Percentiles rank a stretch among this genome's conserved stretches.
Evolutionary conservation across 2,329 filamentous ascomycete species (phyloP).

Genomic region (Lizonia empirigonia): DNA sequence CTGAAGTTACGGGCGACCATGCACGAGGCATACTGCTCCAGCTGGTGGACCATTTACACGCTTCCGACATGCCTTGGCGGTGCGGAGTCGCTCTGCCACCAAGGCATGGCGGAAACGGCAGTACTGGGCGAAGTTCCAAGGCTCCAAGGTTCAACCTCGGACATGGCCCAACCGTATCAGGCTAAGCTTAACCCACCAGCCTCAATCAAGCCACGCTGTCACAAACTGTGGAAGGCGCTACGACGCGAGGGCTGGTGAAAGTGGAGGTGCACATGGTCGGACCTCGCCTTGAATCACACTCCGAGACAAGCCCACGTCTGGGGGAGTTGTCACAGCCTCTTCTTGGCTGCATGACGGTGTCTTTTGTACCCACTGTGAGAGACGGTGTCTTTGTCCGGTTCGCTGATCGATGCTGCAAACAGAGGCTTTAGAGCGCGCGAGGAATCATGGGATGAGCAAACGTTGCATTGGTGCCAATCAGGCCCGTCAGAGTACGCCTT

Average conservation of each 20-base stretch:
- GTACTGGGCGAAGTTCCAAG: no score
- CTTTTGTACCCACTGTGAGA: constrained; percentile 13
- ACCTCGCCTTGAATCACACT: constrained; percentile 23
- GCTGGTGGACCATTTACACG: constrained; percentile 10
- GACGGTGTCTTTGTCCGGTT: constrained; percentile 13
- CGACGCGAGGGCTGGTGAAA: constrained; percentile 27
- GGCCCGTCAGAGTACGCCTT: constrained; percentile 20
- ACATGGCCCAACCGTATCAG: constrained; percentile 19
- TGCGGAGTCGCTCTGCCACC: constrained; percentile 15
- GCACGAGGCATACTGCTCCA: neutral
- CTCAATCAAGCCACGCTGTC: constrained; percentile 39
- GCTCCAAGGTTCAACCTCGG: constrained; percentile 21
- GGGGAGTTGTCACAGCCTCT: constrained; percentile 14
- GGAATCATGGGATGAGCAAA: constrained; percentile 27
- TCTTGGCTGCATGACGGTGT: constrained; percentile 26
- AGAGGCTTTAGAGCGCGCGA: constrained; percentile 34
- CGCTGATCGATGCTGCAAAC: constrained; percentile 35
- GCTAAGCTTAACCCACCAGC: constrained; percentile 37
- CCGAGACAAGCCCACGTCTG: constrained; percentile 27
- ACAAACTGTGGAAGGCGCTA: constrained; percentile 19
- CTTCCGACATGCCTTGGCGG: constrained; percentile 13
- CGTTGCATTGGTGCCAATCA: constrained; percentile 31
- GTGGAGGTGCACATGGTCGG: constrained; percentile 25
- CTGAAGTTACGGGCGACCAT: neutral
- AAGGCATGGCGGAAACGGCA: constrained; percentile 28